Evolutionary conservation across 1,284 basidiomycete species (phyloP), one percentile per base, ranked within the genome.

Genomic region (Naganishia sp.): DNA sequence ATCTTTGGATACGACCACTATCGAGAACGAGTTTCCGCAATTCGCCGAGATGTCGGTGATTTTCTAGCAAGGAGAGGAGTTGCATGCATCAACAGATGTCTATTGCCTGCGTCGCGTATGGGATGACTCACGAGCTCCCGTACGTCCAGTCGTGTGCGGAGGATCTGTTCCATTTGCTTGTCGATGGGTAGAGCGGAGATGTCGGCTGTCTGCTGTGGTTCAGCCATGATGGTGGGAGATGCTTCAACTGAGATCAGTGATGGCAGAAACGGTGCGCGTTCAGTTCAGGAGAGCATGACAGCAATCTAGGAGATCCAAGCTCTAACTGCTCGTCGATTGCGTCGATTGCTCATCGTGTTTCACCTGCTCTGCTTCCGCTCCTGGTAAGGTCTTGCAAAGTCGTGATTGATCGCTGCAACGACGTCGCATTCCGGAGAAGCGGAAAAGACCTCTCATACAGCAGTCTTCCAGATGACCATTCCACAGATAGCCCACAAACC

Each of bases 11-110:
- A 80, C 78, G 43, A 80, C 73, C 7, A 73, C 74, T 39, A 79
- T 71, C 5, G 76, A 75, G 55, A 75, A 80, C 5, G 77, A 77
- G n/a, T 74, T 75, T 16, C 78, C 78, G 70, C 78, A 80, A 65
- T 80, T 80, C 25, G 77, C 78, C 2, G 78, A 79, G 28, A 67
- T 63, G 25, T 67, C 65, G n/a, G 59, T 54, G 36, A 67, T 67
- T 63, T 67, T 53, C 65, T 67, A 43, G 4, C 9, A 45, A 23
- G 21, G 11, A 10, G 31, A 42, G 11, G n/a, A 21, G 21, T 28
- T 3, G 28, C 28, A 5, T 28, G 28, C 28, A 5, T 28, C 5
- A 28, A 13, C 10, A 21, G 28, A 21, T 31, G 21, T 3, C 2
- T 45, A 50, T 25, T 15, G n/a, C 23, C n/a, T 28, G 28, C 5